phyloP scores from a whole-genome alignment of 1,284 basidiomycete genomes.

The Rhodofomes roseus region DNA sequence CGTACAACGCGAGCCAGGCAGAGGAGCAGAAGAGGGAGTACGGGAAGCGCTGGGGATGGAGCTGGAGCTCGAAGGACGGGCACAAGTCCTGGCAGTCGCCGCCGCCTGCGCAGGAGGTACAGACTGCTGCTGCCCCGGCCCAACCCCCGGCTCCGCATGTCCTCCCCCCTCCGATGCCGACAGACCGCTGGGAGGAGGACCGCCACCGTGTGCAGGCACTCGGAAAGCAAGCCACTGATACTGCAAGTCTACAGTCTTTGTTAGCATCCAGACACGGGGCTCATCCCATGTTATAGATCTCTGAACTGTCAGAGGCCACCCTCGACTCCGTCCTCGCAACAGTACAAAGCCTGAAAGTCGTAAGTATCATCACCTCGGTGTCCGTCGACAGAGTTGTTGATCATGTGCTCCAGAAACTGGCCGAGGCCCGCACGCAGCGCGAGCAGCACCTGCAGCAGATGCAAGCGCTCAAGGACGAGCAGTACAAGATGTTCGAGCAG shows the following conservation, averaged over 20 bases:
- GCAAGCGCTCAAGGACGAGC: slow-evolving; percentile 29
- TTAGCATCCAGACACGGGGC: neutral
- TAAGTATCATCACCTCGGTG: slow-evolving; percentile 31
- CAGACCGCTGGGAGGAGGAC: slow-evolving; percentile 4
- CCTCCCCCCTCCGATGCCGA: neutral
- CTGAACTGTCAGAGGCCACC: slow-evolving; percentile 66
- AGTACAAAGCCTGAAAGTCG: slow-evolving; percentile 56
- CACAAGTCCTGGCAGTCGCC: neutral
- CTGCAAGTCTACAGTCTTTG: slow-evolving; percentile 36
- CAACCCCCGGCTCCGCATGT: neutral
- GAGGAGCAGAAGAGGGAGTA: slow-evolving; percentile 14
- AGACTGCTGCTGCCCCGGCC: neutral
- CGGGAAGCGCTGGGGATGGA: slow-evolving; percentile 30
- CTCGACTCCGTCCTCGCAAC: slow-evolving; percentile 56
- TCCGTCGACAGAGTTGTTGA: too few species aligned
- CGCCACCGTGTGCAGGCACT: neutral
- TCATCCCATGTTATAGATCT: slow-evolving; percentile 38
- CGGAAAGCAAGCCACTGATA: slow-evolving; percentile 40
- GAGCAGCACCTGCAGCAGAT: slow-evolving; percentile 41
- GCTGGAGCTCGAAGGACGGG: neutral
- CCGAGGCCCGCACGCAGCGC: slow-evolving; percentile 52
- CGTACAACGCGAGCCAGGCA: slow-evolving; percentile 19
- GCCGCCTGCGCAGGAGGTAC: neutral
- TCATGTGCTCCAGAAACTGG: slow-evolving; percentile 51
- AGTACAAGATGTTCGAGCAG: slow-evolving; percentile 33